Evolutionary conservation across 208 protist genomes (phyloP), one percentile per base, ranked within the genome.

Genomic region (Phytomonas sp.): DNA sequence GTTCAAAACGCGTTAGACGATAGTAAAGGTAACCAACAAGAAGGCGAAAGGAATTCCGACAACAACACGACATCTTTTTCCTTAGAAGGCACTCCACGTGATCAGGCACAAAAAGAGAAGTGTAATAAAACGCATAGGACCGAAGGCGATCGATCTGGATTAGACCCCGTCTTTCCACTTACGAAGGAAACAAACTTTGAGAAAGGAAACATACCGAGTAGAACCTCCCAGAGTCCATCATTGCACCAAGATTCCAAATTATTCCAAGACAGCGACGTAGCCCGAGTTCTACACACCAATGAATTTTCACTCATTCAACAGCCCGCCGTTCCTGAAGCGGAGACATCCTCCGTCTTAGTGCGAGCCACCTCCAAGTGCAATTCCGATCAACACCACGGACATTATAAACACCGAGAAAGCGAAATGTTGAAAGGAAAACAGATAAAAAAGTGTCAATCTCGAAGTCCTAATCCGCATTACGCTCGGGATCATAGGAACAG

Each of bases 371-470:
- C 19, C 45, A 56, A 56, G 19, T 8, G 45, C 29, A 16, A 16
- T 29, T 67, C 63, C 19, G 29, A 42, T 45, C 29, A 26, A n/a
- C 29, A 49, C 63, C 29, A 63, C 67, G 14, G 23, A 11, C 37
- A 52, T 70, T 10, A 69, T 37, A 30, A 66, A 4, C 56, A 65
- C 11, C 60, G 32, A 64, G 31, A 64, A 32, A 23, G 10, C 31
- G 31, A 32, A 37, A 32, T 32, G 33, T 59, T 36, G 0, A 34
- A 60, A 56, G 37, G 29, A 32, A 34, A 67, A 67, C 0, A 33
- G 32, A 33, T 49, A 71, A 42, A 81, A 71, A 77, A 74, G 63
- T 61, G 60, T 30, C 29, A 67, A 29, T 67, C 33, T 42, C 32
- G n/a, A 23, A 32, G 61, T 26, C 16, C 61, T 26, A 6, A 36